phyloP scores from a whole-genome alignment of 2,329 filamentous ascomycete species.

The Arachnopeziza araneosa region DNA sequence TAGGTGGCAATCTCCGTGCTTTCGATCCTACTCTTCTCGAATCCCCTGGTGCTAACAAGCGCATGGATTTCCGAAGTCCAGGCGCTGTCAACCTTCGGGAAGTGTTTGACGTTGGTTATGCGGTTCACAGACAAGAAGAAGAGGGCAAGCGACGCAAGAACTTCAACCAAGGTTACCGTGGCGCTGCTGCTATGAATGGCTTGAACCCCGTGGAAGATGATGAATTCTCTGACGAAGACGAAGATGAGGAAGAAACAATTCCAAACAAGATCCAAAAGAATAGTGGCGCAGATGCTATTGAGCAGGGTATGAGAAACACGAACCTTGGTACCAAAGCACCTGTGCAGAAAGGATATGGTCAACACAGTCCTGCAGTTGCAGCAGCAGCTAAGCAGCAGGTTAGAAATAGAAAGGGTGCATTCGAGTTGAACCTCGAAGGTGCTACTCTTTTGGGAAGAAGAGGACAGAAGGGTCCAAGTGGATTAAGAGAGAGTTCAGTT shows the following conservation, averaged over 20 bases:
- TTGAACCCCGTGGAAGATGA: conserved; percentile 61
- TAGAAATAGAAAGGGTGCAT: conserved; percentile 66
- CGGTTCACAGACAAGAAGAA: conserved; percentile 93
- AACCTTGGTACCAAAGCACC: conserved; percentile 56
- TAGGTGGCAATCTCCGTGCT: conserved; percentile 38
- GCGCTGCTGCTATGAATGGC: conserved; percentile 57
- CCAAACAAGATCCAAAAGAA: conserved; percentile 62
- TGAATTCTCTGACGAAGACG: conserved; percentile 56
- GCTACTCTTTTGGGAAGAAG: conserved; percentile 79
- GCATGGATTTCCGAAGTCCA: conserved; percentile 90
- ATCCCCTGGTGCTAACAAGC: conserved; percentile 55
- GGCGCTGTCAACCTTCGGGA: conserved; percentile 93
- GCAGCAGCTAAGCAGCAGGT: conserved; percentile 80
- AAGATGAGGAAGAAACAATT: conserved; percentile 54
- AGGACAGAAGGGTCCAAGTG: conserved; percentile 41
- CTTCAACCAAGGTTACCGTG: conserved; percentile 63
- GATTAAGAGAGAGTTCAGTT: conserved; percentile 22
- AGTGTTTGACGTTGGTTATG: conserved; percentile 97
- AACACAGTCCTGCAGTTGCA: conserved; percentile 79
- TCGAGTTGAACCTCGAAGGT: conserved; percentile 88
- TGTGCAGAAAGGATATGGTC: conserved; percentile 66
- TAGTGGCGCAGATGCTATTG: conserved; percentile 57
- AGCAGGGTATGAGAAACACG: conserved; percentile 81
- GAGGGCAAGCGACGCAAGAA: conserved; percentile 89
- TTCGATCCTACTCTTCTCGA: conserved; percentile 53